phyloP scores from a whole-genome alignment of 805 yeast genomes.

The Lipomyces oligophaga region DNA sequence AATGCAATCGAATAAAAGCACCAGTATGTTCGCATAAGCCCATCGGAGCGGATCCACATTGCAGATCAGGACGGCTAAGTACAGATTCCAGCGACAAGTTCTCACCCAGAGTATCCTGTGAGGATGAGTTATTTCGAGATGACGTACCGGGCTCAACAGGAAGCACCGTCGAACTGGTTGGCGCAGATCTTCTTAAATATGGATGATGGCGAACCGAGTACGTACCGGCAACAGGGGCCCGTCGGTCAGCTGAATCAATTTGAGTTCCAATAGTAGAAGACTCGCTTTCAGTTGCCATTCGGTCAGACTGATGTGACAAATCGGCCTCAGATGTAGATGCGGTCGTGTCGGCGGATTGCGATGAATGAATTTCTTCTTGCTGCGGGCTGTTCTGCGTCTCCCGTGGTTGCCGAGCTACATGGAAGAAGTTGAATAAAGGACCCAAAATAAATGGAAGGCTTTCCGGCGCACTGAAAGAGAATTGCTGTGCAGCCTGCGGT shows the following conservation, averaged over 20 bases:
- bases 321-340: background rate
- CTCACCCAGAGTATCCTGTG: background rate
- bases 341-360: background rate
- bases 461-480: background rate
- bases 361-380: too few species aligned
- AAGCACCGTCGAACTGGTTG: background rate
- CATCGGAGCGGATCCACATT: conserved; percentile 32
- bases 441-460: conserved; percentile 18
- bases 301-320: too few species aligned
- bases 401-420: too few species aligned
- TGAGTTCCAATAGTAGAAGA: background rate
- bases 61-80: conserved; percentile 30
- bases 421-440: conserved; percentile 9
- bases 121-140: background rate
- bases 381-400: too few species aligned
- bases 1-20: conserved; percentile 28
- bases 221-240: background rate
- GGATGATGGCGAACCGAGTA: conserved; percentile 23
- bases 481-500: conserved; percentile 4
- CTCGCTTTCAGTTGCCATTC: too few species aligned
- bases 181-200: conserved; percentile 14
- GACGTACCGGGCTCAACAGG: background rate
- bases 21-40: conserved; percentile 31
- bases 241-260: background rate
- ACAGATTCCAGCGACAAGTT: conserved; percentile 6